A percentile compares a stretch with the other conserved stretches of the same genome.
phyloP scores from a whole-genome alignment of 306 rosid genomes.

The Aeschynomene evenia region DNA sequence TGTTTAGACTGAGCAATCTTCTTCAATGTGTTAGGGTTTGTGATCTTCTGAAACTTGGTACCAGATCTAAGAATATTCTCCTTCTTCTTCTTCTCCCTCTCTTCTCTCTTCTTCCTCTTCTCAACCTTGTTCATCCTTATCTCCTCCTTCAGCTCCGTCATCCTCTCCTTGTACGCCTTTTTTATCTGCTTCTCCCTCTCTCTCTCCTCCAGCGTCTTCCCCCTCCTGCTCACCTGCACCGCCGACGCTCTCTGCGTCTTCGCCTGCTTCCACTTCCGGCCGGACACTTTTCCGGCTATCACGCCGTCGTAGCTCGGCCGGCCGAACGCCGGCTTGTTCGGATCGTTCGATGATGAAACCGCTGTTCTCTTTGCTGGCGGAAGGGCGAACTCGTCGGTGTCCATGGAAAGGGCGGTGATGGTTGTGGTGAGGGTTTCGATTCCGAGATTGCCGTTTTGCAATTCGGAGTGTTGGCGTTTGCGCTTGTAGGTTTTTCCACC shows the following conservation, averaged over 20 bases:
- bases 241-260: constrained; percentile 66
- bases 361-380: constrained; percentile 79
- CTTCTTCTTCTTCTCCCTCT: constrained; percentile 87
- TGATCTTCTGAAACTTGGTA: constrained; percentile 74
- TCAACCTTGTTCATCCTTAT: constrained; percentile 73
- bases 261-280: constrained; percentile 86
- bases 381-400: constrained; percentile 48
- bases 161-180: constrained; percentile 67
- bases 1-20: constrained; percentile 78
- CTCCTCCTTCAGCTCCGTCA: constrained; percentile 75
- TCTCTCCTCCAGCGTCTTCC: constrained; percentile 70
- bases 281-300: constrained; percentile 76
- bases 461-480: constrained; percentile 53
- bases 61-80: constrained; percentile 82
- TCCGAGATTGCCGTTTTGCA: neutral
- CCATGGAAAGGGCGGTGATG: constrained; percentile 43
- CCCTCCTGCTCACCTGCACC: constrained; percentile 53
- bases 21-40: constrained; percentile 78
- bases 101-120: constrained; percentile 79
- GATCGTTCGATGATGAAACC: constrained; percentile 61
- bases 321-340: constrained; percentile 68
- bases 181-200: constrained; percentile 68
- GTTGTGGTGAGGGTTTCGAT: neutral
- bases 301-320: constrained; percentile 83
- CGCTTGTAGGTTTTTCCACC: constrained; percentile 95